phyloP scores from a whole-genome alignment of 331 rosid genomes.

The Dryas integrifolia region DNA sequence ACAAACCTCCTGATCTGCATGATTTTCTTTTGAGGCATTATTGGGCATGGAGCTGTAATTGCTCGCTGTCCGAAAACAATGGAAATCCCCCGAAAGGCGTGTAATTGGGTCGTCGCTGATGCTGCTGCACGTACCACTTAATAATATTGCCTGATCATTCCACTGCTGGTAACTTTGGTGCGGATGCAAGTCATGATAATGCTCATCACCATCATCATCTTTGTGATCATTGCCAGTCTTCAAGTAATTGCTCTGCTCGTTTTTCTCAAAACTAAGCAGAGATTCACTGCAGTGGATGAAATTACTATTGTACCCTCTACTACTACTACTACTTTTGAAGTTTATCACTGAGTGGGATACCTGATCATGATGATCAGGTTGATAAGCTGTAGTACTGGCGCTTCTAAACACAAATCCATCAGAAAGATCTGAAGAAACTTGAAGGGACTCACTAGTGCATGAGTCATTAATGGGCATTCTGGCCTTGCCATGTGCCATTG shows the following conservation, averaged over 20 bases:
- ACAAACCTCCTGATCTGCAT: conserved; percentile 37
- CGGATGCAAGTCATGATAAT: conserved; percentile 26
- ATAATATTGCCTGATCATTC: conserved; percentile 18
- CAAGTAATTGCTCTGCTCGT: conserved; percentile 17
- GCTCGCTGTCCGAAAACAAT: conserved; percentile 47
- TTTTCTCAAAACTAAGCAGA: conserved; percentile 65
- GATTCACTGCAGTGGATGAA: conserved; percentile 39
- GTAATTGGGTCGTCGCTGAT: conserved; percentile 25
- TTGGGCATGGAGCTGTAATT: conserved; percentile 34
- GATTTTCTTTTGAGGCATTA: conserved; percentile 32
- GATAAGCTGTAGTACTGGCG: conserved; percentile 15
- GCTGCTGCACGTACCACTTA: neutral
- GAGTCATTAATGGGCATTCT: conserved; percentile 27
- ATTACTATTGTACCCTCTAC: conserved; percentile 14
- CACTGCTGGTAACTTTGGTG: conserved; percentile 35
- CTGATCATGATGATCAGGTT: conserved; percentile 2
- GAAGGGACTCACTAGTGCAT: conserved; percentile 24
- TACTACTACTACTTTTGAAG: conserved; percentile 39
- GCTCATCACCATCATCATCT: conserved; percentile 2
- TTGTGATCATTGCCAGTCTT: conserved; percentile 23
- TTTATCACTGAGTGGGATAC: conserved; percentile 53
- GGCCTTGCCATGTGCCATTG: conserved; percentile 59
- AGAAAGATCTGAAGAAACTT: conserved; percentile 18
- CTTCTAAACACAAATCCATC: conserved; percentile 37
- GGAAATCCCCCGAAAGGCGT: conserved; percentile 36